Conservation (phyloP, 2,329 filamentous ascomycete species). For the Pezicula neosporulosa region DNA sequence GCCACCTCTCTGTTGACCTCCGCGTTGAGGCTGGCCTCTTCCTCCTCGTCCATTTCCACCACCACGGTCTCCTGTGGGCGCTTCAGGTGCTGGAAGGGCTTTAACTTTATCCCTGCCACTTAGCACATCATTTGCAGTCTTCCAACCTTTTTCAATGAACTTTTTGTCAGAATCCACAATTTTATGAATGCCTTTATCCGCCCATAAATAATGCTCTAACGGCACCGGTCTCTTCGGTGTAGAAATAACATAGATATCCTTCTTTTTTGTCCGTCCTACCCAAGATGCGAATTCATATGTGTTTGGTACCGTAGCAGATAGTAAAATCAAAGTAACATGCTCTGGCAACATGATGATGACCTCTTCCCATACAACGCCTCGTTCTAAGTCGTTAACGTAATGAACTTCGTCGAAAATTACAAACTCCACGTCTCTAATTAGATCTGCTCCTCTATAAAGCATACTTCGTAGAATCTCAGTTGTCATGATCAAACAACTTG, state of each 20-base stretch:
- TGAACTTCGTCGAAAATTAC: conserved; percentile 99
- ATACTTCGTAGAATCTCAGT: conserved; percentile 98
- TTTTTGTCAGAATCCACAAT: conserved; percentile 92
- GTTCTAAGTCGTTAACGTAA: conserved; percentile 94
- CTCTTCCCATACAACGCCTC: conserved; percentile 98
- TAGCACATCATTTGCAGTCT: conserved; percentile 80
- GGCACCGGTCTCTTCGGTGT: conserved; percentile 94
- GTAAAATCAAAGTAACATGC: conserved; percentile 89
- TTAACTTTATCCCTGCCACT: conserved; percentile 78
- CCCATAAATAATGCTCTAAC: conserved; percentile 95
- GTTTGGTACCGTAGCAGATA: conserved; percentile 96
- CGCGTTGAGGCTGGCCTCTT: conserved; percentile 49
- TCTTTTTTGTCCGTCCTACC: conserved; percentile 97
- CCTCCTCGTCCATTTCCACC: conserved; percentile 53
- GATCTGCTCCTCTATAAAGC: conserved; percentile 92
- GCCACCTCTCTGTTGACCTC: conserved; percentile 45
- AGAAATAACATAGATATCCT: conserved; percentile 98
- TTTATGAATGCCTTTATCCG: conserved; percentile 86
- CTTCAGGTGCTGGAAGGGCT: conserved; percentile 35
- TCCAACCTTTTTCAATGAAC: conserved; percentile 92
- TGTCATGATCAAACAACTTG: conserved; percentile 98
- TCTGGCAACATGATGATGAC: conserved; percentile 99
- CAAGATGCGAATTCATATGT: conserved; percentile 97
- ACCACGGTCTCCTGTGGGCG: conserved; percentile 32
- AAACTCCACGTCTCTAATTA: conserved; percentile 96